A percentile compares a stretch with the other conserved stretches of the same genome.
phyloP scores from a whole-genome alignment of 768 basidiomycete genomes.

The Lentinula raphanica region DNA sequence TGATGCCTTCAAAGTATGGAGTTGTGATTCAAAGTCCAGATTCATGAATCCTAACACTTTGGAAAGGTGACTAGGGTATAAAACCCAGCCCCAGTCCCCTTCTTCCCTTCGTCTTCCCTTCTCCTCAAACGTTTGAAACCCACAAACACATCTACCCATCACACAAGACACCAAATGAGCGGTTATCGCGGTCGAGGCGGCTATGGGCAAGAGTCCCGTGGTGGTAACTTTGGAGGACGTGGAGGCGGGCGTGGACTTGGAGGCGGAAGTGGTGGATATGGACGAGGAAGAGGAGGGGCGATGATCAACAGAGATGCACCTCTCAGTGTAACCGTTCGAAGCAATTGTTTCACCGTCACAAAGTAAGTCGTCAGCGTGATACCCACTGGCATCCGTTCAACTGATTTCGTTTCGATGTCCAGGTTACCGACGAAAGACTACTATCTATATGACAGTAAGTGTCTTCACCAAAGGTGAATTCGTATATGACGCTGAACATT shows the following conservation, averaged over 20 bases:
- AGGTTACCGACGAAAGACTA: conserved; percentile 24
- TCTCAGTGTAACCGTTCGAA: conserved; percentile 16
- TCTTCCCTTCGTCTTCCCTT: too few relatives aligned
- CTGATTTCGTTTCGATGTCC: neutral
- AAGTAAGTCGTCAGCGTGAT: conserved; percentile 9
- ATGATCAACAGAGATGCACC: neutral
- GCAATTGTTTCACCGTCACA: conserved; percentile 25
- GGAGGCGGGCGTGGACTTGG: neutral
- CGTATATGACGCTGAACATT: neutral
- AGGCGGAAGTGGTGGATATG: neutral
- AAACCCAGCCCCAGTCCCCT: too few relatives aligned
- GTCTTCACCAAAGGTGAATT: neutral
- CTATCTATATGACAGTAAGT: conserved; percentile 25
- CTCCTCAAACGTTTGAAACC: too few relatives aligned
- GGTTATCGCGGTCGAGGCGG: neutral
- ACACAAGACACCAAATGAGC: neutral
- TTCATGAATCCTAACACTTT: too few relatives aligned
- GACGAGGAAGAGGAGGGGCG: neutral
- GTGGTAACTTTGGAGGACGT: neutral
- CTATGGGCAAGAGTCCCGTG: neutral
- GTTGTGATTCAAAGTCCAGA: too few relatives aligned
- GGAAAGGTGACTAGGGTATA: too few relatives aligned
- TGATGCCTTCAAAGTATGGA: too few relatives aligned
- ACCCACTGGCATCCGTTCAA: neutral
- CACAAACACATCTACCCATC: neutral